Conservation (phyloP, 2,329 filamentous ascomycete species). For the Clarireedia homoeocarpa region DNA sequence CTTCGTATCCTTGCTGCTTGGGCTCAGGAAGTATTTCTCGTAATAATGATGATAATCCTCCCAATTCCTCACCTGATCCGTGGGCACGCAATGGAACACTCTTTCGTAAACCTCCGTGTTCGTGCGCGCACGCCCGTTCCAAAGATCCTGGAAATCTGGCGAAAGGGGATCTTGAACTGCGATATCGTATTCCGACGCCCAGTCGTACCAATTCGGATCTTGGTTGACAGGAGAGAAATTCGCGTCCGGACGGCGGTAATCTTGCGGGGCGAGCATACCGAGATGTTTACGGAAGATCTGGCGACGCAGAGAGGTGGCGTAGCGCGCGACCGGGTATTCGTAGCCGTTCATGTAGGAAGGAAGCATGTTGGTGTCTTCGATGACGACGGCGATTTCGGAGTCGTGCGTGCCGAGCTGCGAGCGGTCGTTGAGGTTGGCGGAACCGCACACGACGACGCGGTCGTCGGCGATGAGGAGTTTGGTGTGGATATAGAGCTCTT, state of each 20-base stretch:
- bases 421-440: slow-evolving; percentile 48
- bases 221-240: slow-evolving; percentile 72
- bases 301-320: slow-evolving; percentile 73
- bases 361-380: slow-evolving; percentile 68
- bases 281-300: slow-evolving; percentile 89
- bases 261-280: slow-evolving; percentile 70
- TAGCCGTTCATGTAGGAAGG: slow-evolving; percentile 66
- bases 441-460: slow-evolving; percentile 72
- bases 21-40: slow-evolving; percentile 54
- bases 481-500: slow-evolving; percentile 56
- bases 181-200: slow-evolving; percentile 57
- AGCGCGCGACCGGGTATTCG: slow-evolving; percentile 63
- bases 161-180: slow-evolving; percentile 69
- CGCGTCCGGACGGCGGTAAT: slow-evolving; percentile 54
- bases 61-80: slow-evolving; percentile 62
- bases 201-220: slow-evolving; percentile 65
- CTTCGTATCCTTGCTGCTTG: slow-evolving; percentile 37
- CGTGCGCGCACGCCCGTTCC: slow-evolving; percentile 61
- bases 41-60: slow-evolving; percentile 68
- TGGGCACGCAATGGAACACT: slow-evolving; percentile 74
- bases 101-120: slow-evolving; percentile 78
- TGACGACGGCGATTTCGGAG: slow-evolving; percentile 82
- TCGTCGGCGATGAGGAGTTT: slow-evolving; percentile 79
- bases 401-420: slow-evolving; percentile 80
- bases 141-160: slow-evolving; percentile 60